Base-by-base conservation (phyloP, 2,329 filamentous ascomycete genomes). In the Diaporthe capsici region DNA sequence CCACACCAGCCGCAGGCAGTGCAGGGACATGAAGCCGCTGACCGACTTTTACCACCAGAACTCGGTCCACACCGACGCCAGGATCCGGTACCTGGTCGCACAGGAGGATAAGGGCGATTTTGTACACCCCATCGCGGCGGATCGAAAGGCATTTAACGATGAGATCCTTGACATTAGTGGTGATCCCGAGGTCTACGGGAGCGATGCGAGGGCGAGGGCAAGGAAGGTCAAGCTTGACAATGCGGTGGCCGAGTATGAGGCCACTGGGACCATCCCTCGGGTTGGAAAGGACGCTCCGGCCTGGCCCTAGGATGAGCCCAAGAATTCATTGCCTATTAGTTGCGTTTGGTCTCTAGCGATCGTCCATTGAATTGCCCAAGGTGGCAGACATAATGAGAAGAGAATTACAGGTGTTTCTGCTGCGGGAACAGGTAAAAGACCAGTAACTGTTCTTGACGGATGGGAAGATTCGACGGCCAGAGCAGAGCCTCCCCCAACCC, bases 221-320 rank as follows among this genome's bases (percentile, higher is more conserved):
- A 71, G 67, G 49, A 57, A 57, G 25, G 31, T 58, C 15, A 71
- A 71, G 68, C 68, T 71, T 44, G 68, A 58, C 37, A 47, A 34
- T 3, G 68, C 51, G 25, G 42, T 71, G 9, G 37, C 51, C 0
- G 68, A 71, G 53, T 71, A 71, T 7, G 53, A 71, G 68, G 68
- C 68, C 12, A 71, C 68, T 12, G 68, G 68, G 20, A 34, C 39
- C 17, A 71, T 60, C 3, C 68, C 68, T n/a, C 55, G 68, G 42
- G 39, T 71, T 25, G 39, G 13, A 28, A 49, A 71, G 42, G 55
- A n/a, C 13, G 22, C 39, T 25, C 53, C 55, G 4, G 53, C 53
- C 17, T 71, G 55, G 68, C 68, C 55, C 1, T 60, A 71, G 53
- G 34, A 4, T 20, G 7, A 0, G 13, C 13, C 17, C 60, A 25